Conservation (phyloP, 23 red algal species). For the Rhodosorus marinus region DNA sequence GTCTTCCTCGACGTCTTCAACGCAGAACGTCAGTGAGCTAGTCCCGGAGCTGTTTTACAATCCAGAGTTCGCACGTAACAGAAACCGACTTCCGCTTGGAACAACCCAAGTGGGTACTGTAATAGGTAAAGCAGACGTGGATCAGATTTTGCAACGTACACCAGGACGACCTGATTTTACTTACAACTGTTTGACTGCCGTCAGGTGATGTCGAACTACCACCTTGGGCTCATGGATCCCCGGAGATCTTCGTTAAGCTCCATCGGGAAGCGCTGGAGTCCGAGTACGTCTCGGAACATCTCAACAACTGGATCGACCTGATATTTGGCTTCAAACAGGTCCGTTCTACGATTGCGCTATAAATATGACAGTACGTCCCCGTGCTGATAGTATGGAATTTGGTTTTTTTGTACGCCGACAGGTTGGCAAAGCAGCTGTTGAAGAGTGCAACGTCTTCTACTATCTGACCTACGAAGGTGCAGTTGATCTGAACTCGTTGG, state of each 20-base stretch:
- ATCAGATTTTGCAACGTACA: too few species aligned
- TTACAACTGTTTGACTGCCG: too few species aligned
- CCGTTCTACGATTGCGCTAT: too few species aligned
- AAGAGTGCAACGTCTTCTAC: conserved; percentile 37
- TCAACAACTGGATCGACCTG: conserved; percentile 68
- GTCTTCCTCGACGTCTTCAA: neutral
- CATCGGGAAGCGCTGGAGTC: conserved; percentile 40
- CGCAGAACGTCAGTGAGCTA: conserved; percentile 44
- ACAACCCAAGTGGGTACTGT: conserved; percentile 36
- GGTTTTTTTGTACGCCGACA: too few species aligned
- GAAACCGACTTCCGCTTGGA: conserved; percentile 24
- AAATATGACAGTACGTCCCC: too few species aligned
- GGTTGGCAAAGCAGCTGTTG: neutral
- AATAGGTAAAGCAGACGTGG: too few species aligned
- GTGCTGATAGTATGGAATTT: too few species aligned
- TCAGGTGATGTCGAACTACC: conserved; percentile 53
- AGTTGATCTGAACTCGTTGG: conserved; percentile 14
- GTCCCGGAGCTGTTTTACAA: conserved; percentile 62
- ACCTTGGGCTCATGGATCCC: conserved; percentile 31
- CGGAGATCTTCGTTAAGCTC: conserved; percentile 38
- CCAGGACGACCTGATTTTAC: too few species aligned
- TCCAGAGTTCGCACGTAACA: conserved; percentile 38
- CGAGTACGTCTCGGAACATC: conserved; percentile 22
- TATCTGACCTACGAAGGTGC: conserved; percentile 22
- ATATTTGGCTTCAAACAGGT: conserved; percentile 65